Conservation (phyloP, 441 rosid genomes). For the Viola pubescens region DNA sequence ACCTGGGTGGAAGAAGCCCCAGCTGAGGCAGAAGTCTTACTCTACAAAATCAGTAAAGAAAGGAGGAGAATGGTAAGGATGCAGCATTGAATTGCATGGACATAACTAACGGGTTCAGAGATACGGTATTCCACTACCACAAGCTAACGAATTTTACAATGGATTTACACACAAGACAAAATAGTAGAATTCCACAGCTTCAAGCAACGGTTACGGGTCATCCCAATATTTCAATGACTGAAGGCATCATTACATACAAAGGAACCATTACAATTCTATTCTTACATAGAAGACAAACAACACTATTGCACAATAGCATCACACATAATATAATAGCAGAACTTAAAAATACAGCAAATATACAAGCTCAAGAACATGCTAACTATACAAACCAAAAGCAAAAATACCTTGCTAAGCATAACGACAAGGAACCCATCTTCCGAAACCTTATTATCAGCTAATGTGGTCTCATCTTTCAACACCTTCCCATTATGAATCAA, state of each 20-base stretch:
- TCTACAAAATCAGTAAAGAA: slow-evolving; percentile 33
- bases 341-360: background rate
- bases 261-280: background rate
- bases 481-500: slow-evolving; percentile 96
- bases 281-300: too few species aligned
- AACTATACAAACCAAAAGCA: background rate
- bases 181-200: background rate
- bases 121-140: background rate
- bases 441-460: slow-evolving; percentile 69
- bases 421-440: slow-evolving; percentile 98
- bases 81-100: background rate
- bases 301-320: too few species aligned
- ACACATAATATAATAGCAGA: too few species aligned
- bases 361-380: background rate
- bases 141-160: background rate
- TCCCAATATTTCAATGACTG: background rate
- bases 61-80: background rate
- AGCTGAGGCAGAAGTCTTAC: slow-evolving; percentile 55
- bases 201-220: background rate
- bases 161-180: background rate
- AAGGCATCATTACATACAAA: background rate
- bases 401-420: slow-evolving; percentile 95
- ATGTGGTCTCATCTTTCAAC: slow-evolving; percentile 88
- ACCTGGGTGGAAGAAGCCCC: slow-evolving; percentile 68
- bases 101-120: too few species aligned